Evolutionary conservation across 2,329 filamentous ascomycete genomes (phyloP).

Genomic region (Colletotrichum godetiae): DNA sequence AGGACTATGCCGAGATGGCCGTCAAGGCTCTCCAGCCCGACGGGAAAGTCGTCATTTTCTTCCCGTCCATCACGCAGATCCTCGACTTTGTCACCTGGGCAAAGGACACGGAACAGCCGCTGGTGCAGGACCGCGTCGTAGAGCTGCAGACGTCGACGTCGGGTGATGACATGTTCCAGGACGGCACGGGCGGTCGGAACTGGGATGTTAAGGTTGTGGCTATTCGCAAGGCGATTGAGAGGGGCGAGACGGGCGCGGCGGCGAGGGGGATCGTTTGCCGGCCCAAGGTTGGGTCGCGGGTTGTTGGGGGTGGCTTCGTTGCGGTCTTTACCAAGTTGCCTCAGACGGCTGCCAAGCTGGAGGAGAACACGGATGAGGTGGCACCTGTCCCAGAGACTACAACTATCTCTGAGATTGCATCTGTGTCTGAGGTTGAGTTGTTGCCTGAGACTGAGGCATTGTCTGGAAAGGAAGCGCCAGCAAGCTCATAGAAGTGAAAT

Average conservation of each 20-base stretch:
- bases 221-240: constrained; percentile 39
- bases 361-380: not conserved
- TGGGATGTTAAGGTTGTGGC: constrained; percentile 71
- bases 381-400: not conserved
- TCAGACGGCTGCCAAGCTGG: not conserved
- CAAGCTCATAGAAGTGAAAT: not conserved
- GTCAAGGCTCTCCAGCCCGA: constrained; percentile 70
- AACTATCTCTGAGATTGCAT: not conserved
- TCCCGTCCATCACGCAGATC: constrained; percentile 83
- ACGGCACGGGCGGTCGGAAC: constrained; percentile 62
- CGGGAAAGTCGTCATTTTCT: constrained; percentile 76
- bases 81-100: constrained; percentile 69
- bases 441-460: not conserved
- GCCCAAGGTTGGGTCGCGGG: constrained; percentile 53
- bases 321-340: constrained; percentile 43
- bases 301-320: constrained; percentile 54
- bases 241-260: constrained; percentile 12
- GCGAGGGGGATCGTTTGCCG: constrained; percentile 51
- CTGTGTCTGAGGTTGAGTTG: not conserved
- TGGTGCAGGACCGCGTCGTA: constrained; percentile 67
- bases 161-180: constrained; percentile 54
- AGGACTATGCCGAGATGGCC: constrained; percentile 59
- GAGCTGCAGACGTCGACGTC: constrained; percentile 62
- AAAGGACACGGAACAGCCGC: constrained; percentile 62
- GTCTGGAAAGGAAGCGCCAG: not conserved